Conservation (phyloP, 176 grass and related monocot species). For the Pontederia crassipes region DNA sequence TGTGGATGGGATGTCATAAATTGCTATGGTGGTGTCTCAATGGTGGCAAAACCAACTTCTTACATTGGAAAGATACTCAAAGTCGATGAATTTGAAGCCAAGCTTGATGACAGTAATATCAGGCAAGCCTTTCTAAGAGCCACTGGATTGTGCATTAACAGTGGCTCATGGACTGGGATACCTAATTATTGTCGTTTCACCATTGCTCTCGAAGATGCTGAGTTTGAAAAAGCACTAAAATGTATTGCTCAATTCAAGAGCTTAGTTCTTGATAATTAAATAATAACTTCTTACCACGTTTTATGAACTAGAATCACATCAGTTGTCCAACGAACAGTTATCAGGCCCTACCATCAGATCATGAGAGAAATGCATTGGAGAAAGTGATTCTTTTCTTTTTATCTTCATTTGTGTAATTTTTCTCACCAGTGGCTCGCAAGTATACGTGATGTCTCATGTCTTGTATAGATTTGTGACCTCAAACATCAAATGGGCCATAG, state of each 20-base stretch:
- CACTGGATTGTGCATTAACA: slow-evolving; percentile 81
- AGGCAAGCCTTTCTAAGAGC: slow-evolving; percentile 58
- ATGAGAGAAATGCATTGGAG: too few species aligned
- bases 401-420: too few species aligned
- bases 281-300: too few species aligned
- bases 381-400: too few species aligned
- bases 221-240: slow-evolving; percentile 53
- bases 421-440: too few species aligned
- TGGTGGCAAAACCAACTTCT: slow-evolving; percentile 60
- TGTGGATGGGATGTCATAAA: slow-evolving; percentile 56
- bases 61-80: slow-evolving; percentile 62
- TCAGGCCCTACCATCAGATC: too few species aligned
- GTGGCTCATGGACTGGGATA: slow-evolving; percentile 74
- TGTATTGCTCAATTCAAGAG: slow-evolving; percentile 56
- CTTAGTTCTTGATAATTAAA: slow-evolving; percentile 21
- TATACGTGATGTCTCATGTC: too few species aligned
- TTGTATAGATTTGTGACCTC: too few species aligned
- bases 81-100: slow-evolving; percentile 33
- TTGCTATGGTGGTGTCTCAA: slow-evolving; percentile 55
- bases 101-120: slow-evolving; percentile 49
- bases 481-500: too few species aligned
- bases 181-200: slow-evolving; percentile 64
- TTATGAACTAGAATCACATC: too few species aligned
- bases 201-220: slow-evolving; percentile 49
- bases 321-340: too few species aligned